phyloP scores from a whole-genome alignment of 352 stramenopile genomes.

The Phytophthora capsici region DNA sequence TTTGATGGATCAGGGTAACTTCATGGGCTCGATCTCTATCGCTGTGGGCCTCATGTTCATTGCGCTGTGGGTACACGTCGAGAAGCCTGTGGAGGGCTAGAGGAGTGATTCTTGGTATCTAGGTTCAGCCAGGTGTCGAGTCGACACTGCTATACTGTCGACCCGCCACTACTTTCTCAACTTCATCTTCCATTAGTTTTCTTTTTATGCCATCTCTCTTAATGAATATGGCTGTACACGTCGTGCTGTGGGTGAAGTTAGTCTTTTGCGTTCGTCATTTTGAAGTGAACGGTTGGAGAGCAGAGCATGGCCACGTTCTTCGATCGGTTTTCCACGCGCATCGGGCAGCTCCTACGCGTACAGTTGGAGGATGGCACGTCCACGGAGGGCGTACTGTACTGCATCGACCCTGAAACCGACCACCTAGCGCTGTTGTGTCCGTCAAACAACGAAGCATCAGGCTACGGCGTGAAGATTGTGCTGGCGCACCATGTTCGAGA shows the following conservation, averaged over 20 bases:
- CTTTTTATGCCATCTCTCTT: constrained; percentile 35
- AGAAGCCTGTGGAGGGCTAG: constrained; percentile 55
- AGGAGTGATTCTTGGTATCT: constrained; percentile 18
- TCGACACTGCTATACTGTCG: too few relatives aligned
- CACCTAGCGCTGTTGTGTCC: constrained; percentile 50
- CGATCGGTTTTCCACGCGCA: constrained; percentile 29
- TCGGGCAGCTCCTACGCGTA: constrained; percentile 47
- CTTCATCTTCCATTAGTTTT: constrained; percentile 44
- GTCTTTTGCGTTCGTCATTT: not conserved
- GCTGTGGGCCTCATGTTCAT: constrained; percentile 86
- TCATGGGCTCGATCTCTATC: constrained; percentile 84
- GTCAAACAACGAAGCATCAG: not conserved
- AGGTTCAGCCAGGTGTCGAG: constrained; percentile 25
- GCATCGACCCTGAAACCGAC: constrained; percentile 62
- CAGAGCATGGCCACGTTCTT: constrained; percentile 41
- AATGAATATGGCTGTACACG: constrained; percentile 38
- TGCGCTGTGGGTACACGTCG: constrained; percentile 83
- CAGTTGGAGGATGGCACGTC: constrained; percentile 44
- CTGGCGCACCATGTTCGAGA: constrained; percentile 35
- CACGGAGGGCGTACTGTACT: constrained; percentile 53
- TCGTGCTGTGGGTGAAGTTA: not conserved
- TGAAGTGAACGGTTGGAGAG: constrained; percentile 14
- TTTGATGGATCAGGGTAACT: constrained; percentile 89
- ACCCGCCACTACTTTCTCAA: constrained; percentile 20
- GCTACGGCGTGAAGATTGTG: constrained; percentile 44